Evolutionary conservation across 2,329 filamentous ascomycete genomes (phyloP), one percentile per base, ranked within the genome.

Genomic region (Alternaria metachromatica): DNA sequence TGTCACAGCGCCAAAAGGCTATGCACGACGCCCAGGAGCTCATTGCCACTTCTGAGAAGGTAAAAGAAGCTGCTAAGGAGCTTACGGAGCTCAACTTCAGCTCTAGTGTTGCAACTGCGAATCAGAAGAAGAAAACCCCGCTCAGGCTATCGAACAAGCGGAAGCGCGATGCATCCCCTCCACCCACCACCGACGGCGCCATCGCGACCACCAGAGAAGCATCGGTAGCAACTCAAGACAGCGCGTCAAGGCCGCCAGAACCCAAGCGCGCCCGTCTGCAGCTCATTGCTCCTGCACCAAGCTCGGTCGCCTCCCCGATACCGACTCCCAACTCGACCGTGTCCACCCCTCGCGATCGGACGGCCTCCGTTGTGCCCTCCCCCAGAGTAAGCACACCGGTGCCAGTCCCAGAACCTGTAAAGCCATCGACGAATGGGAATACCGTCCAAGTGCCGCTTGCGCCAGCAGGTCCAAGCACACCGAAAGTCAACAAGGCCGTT

Each of bases 1-100:
- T 92, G 77, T 87, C 87, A 6, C 80, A 83, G 68, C 82, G 80
- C 57, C 84, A 82, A 67, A 84, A 82, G 75, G 87, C 84, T 78
- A 84, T 74, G 58, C 75, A 73, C 15, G 77, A 79, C 54, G 73
- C 76, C n/a, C 71, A 75, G 26, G 73, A 76, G 51, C 73, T 81
- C n/a, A 76, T 81, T 57, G 74, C 77, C 50, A 74, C 74, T 25
- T 78, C 74, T 12, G 71, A 72, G 53, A 77, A 72, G 48, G 71
- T 81, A 21, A 74, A 72, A 45, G 71, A 79, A 58, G 76, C 77
- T 46, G 78, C 77, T 7, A 72, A 79, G 50, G 70, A 67, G 20
- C 68, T 81, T 37, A 77, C 78, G 60, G 77, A 79, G 60, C 70
- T 80, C 49, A 73, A 60, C 48, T 73, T 81, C 56, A 66, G 58